These are phyloP conservation scores for Linnemannia hyalina DNA, from an alignment of 192 early-diverging fungal species.

Conservation along the genomic window DNA sequence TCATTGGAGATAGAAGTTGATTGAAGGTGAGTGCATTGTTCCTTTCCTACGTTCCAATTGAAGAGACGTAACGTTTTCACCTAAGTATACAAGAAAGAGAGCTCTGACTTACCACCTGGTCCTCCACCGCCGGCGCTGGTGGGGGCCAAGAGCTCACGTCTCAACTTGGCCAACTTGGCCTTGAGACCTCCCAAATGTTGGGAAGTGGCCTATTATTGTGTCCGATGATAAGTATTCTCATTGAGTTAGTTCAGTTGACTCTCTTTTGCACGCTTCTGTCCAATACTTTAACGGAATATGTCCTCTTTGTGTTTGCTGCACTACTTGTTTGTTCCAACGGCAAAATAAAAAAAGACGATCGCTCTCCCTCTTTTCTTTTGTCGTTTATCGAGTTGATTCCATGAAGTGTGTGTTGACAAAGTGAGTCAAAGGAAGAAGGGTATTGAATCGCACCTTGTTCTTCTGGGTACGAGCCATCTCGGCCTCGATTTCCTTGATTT, in stretches of 20 bases:
- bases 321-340: no score
- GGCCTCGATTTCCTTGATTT: constrained; percentile 71
- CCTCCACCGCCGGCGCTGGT: constrained; percentile 88
- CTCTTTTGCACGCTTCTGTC: not conserved
- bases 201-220: constrained; percentile 77
- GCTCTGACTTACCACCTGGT: constrained; percentile 70
- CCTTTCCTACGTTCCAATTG: not conserved
- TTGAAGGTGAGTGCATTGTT: not conserved
- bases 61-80: not conserved
- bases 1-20: not conserved
- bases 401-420: no score
- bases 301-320: no score
- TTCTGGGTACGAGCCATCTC: constrained; percentile 93
- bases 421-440: no score
- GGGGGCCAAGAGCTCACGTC: constrained; percentile 94
- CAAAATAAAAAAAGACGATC: not conserved
- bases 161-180: constrained; percentile 97
- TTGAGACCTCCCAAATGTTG: constrained; percentile 94
- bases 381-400: not conserved
- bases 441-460: constrained; percentile 74
- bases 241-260: not conserved
- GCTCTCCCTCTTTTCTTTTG: not conserved
- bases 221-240: not conserved
- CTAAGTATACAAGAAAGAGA: not conserved
- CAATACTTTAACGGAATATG: no score